Conservation (phyloP, 2,329 filamentous ascomycete genomes). For the Gyromitra esculenta region DNA sequence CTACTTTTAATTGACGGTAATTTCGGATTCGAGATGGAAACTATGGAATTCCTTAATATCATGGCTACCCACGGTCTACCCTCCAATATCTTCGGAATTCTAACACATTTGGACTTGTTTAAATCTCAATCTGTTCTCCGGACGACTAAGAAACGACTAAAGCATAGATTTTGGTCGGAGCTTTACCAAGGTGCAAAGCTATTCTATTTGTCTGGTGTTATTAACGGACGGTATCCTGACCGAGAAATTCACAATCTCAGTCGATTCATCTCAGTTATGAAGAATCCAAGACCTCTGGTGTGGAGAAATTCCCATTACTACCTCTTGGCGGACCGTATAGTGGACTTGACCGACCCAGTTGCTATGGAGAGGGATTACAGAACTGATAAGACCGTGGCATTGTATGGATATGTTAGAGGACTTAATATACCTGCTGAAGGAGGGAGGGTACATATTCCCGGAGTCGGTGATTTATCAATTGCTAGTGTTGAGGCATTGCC, state of each 20-base stretch:
- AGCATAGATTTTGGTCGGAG: slow-evolving; percentile 96
- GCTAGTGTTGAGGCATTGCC: slow-evolving; percentile 85
- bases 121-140: slow-evolving; percentile 90
- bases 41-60: slow-evolving; percentile 98
- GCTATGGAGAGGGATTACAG: slow-evolving; percentile 87
- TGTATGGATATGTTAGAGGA: slow-evolving; percentile 93
- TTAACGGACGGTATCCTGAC: slow-evolving; percentile 96
- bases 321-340: slow-evolving; percentile 88
- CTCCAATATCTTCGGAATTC: slow-evolving; percentile 95
- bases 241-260: slow-evolving; percentile 95
- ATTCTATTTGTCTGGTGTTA: slow-evolving; percentile 94
- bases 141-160: slow-evolving; percentile 93
- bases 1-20: slow-evolving; percentile 98
- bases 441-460: slow-evolving; percentile 89
- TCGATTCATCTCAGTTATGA: slow-evolving; percentile 97
- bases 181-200: slow-evolving; percentile 96
- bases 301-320: slow-evolving; percentile 98
- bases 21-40: slow-evolving; percentile 99
- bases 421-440: slow-evolving; percentile 90
- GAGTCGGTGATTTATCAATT: slow-evolving; percentile 87
- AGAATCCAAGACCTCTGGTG: slow-evolving; percentile 93
- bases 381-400: slow-evolving; percentile 87
- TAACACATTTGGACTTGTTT: slow-evolving; percentile 96
- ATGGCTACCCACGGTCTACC: slow-evolving; percentile 96
- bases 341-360: slow-evolving; percentile 93